Evolutionary conservation across 2,329 filamentous ascomycete species (phyloP).

Genomic region (Cercospora beticola): DNA sequence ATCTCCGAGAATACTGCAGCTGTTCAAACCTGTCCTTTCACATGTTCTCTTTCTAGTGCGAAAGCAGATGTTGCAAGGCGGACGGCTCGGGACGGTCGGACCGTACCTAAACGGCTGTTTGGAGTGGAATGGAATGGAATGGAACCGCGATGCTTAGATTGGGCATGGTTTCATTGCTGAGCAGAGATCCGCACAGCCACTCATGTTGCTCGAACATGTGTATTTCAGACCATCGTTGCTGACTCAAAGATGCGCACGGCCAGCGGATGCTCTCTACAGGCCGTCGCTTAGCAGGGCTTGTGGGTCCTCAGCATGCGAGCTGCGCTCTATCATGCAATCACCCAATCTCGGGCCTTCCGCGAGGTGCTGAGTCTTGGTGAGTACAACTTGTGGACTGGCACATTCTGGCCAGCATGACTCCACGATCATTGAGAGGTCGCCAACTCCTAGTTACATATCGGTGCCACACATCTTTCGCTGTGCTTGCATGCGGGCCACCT

Average conservation of each 20-base stretch:
- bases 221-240: background rate
- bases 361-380: too few species aligned
- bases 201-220: background rate
- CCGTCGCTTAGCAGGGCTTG: background rate
- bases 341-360: background rate
- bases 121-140: too few species aligned
- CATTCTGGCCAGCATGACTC: too few species aligned
- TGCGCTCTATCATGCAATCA: background rate
- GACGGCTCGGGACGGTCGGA: background rate
- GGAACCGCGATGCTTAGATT: background rate
- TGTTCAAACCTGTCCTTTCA: background rate
- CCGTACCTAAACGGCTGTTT: background rate
- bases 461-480: too few species aligned
- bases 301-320: background rate
- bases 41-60: background rate
- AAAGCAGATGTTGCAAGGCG: background rate
- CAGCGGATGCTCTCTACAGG: background rate
- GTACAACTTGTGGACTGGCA: too few species aligned
- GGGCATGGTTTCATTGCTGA: background rate
- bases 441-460: too few species aligned
- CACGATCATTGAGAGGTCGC: too few species aligned
- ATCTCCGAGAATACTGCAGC: background rate
- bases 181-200: background rate
- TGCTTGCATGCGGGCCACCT: too few species aligned
- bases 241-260: background rate